Percentiles rank a stretch among this genome's conserved stretches.
Conservation (phyloP, 768 basidiomycete genomes). For the Phaffia australis region DNA sequence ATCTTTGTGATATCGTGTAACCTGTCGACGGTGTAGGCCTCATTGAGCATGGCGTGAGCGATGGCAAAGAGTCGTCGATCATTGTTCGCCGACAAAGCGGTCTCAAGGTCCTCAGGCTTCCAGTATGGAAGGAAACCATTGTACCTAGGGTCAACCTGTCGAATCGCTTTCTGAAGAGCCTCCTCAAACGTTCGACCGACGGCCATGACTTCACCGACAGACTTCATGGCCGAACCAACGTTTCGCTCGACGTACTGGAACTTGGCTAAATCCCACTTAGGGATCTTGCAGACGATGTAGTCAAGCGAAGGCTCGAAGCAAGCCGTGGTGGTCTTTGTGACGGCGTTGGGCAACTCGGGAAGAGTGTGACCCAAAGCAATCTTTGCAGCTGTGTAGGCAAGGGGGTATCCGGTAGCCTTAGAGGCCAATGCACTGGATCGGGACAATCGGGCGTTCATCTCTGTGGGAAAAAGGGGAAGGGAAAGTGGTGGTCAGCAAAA, state of each 20-base stretch:
- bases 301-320: constrained; percentile 98
- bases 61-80: constrained; percentile 95
- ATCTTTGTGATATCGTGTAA: constrained; percentile 94
- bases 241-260: constrained; percentile 89
- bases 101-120: constrained; percentile 72
- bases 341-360: constrained; percentile 94
- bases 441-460: constrained; percentile 27
- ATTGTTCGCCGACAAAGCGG: constrained; percentile 67
- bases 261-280: constrained; percentile 98
- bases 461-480: not conserved
- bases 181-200: constrained; percentile 99
- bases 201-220: constrained; percentile 99
- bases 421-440: constrained; percentile 69
- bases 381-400: constrained; percentile 98
- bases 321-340: constrained; percentile 97
- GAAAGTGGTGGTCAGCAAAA: not conserved
- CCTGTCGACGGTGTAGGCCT: constrained; percentile 76
- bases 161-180: constrained; percentile 92
- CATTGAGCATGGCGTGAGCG: constrained; percentile 94
- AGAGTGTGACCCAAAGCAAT: constrained; percentile 95
- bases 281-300: constrained; percentile 99
- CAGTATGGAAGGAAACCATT: constrained; percentile 94
- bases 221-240: constrained; percentile 97
- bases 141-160: constrained; percentile 94
- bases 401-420: constrained; percentile 96